Evolutionary conservation across 2,329 filamentous ascomycete genomes (phyloP).

Genomic region (Apiospora saccharicola): DNA sequence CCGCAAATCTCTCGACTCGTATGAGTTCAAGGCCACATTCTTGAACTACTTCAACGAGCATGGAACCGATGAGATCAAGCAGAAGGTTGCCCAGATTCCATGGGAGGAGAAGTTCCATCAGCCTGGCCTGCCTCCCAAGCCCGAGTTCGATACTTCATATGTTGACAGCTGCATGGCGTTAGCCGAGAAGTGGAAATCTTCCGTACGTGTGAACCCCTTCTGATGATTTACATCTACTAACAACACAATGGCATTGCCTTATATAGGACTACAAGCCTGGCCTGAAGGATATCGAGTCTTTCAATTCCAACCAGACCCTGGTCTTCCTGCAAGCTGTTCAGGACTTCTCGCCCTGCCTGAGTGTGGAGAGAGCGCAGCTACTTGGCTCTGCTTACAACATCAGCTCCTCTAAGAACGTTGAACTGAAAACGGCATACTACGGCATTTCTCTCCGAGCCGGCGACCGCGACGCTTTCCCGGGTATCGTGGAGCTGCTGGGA

Average conservation of each 20-base stretch:
- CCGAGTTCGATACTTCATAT: constrained; percentile 86
- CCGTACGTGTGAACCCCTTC: constrained; percentile 46
- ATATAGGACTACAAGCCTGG: constrained; percentile 67
- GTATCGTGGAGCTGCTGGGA: constrained; percentile 77
- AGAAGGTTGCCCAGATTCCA: constrained; percentile 76
- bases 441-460: constrained; percentile 79
- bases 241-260: not conserved
- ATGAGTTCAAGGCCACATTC: constrained; percentile 90
- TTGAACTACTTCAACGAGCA: constrained; percentile 79
- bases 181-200: constrained; percentile 79
- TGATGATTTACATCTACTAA: not conserved
- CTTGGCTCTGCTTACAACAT: constrained; percentile 82
- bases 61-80: constrained; percentile 67
- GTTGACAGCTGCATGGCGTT: constrained; percentile 86
- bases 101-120: constrained; percentile 91
- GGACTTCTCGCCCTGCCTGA: constrained; percentile 69
- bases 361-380: constrained; percentile 68
- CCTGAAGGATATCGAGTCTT: constrained; percentile 72
- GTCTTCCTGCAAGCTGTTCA: constrained; percentile 88
- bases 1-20: constrained; percentile 87
- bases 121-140: constrained; percentile 90
- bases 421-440: constrained; percentile 83
- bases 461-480: constrained; percentile 72
- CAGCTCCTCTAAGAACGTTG: constrained; percentile 79
- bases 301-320: constrained; percentile 87